Evolutionary conservation across 768 basidiomycete genomes (phyloP), one percentile per base, ranked within the genome.

Genomic region (Ramaria rubella): DNA sequence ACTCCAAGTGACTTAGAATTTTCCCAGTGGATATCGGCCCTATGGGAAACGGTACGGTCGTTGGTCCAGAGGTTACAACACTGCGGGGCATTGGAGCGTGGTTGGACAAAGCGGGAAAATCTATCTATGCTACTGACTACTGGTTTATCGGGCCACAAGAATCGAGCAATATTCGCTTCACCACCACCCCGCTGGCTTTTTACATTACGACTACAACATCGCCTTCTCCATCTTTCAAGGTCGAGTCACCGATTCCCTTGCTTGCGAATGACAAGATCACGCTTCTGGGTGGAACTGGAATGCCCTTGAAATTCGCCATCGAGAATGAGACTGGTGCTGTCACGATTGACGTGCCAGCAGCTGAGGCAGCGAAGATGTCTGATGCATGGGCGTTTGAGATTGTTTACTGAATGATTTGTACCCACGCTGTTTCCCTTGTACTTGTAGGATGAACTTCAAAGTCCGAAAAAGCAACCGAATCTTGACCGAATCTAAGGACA

Each of bases 141-240:
- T 43, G 52, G 38, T 54, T 54, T 38, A 54, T 54, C 43, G 38
- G 52, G 1, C 52, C 52, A 6, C 52, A 54, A 54, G 52, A 43
- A 30, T 54, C 52, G 36, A 54, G 52, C 42, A 54, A 54, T 31
- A 42, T 54, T 9, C 21, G 52, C 23, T 48, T 48, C 21, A 48
- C 46, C 23, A 48, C 46, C 14, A 54, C 52, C 2, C 52, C 52
- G 4, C 27, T 54, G 19, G 38, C 38, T 8, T 54, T 43, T 26
- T 54, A 54, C 38, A 54, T 54, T 14, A 42, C 24, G 46, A 27
- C 46, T 23, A 42, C 27, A 19, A 23, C 52, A 23, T 43, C 26
- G 24, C 52, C 52, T 30, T 26, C 34, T 2, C 52, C 52, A 24
- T 43, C 52, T 14, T 54, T 54, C 43, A 27, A 14, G 2, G 38